Percentiles rank a stretch among this genome's conserved stretches.
Conservation (phyloP, 768 basidiomycete genomes). For the Cyclocybe aegerita region DNA sequence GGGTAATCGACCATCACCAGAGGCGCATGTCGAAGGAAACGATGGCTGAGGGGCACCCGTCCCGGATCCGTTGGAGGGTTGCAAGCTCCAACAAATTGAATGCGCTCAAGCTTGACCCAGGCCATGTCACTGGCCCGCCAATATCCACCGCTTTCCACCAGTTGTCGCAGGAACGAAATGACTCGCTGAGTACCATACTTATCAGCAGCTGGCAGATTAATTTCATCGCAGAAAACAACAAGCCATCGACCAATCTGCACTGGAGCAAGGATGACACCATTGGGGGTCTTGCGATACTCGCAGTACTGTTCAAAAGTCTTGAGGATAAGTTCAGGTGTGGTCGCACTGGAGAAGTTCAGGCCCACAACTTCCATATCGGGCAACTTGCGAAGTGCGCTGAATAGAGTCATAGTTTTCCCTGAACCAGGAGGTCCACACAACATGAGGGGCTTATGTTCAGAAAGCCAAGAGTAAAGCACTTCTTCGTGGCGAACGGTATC, state of each 20-base stretch:
- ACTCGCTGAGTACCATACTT: slow-evolving; percentile 99
- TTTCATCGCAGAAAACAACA: slow-evolving; percentile 99
- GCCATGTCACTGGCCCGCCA: slow-evolving; percentile 94
- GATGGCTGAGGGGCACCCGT: slow-evolving; percentile 95
- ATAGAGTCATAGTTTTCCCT: slow-evolving; percentile 99
- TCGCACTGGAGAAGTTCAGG: slow-evolving; percentile 98
- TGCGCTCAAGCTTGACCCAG: slow-evolving; percentile 98
- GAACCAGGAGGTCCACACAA: slow-evolving; percentile 99
- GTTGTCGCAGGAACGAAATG: slow-evolving; percentile 96
- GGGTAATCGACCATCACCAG: slow-evolving; percentile 99
- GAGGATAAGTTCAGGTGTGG: slow-evolving; percentile 95
- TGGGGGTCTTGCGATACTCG: slow-evolving; percentile 97
- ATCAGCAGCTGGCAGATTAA: slow-evolving; percentile 95
- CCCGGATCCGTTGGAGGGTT: slow-evolving; percentile 99
- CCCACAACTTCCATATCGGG: slow-evolving; percentile 99
- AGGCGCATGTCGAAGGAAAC: slow-evolving; percentile 97
- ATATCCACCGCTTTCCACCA: slow-evolving; percentile 93
- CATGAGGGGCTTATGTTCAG: slow-evolving; percentile 97
- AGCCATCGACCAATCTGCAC: slow-evolving; percentile 96
- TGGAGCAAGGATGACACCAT: slow-evolving; percentile 94
- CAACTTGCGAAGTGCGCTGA: slow-evolving; percentile 94
- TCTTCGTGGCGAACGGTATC: slow-evolving; percentile 99
- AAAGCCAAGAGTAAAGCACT: slow-evolving; percentile 97
- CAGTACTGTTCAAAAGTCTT: slow-evolving; percentile 99
- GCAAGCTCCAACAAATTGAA: slow-evolving; percentile 99